Evolutionary conservation across 2,329 filamentous ascomycete species (phyloP).

Genomic region (Aspergillus jensenii): DNA sequence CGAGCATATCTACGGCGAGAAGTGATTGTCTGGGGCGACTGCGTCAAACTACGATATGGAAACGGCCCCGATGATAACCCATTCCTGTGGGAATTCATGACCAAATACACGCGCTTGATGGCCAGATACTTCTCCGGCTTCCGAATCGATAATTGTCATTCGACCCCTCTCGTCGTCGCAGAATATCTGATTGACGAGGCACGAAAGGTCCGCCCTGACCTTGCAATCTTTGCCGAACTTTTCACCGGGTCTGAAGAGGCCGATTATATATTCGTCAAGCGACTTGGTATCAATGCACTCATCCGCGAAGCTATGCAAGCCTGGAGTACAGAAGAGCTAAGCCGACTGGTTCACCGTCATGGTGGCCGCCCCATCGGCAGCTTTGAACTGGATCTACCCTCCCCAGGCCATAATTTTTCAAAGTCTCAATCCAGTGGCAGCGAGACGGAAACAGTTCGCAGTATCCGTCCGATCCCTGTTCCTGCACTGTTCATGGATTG

Average conservation of each 20-base stretch:
- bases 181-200: slow-evolving; percentile 94
- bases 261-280: slow-evolving; percentile 94
- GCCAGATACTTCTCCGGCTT: slow-evolving; percentile 95
- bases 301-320: slow-evolving; percentile 98
- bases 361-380: slow-evolving; percentile 93
- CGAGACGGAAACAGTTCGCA: slow-evolving; percentile 65
- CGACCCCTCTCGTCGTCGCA: slow-evolving; percentile 89
- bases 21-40: slow-evolving; percentile 98
- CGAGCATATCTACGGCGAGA: slow-evolving; percentile 93
- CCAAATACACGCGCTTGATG: slow-evolving; percentile 83
- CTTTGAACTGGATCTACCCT: slow-evolving; percentile 89
- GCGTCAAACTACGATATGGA: slow-evolving; percentile 94
- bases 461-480: slow-evolving; percentile 82
- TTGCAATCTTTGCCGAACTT: slow-evolving; percentile 91
- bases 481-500: slow-evolving; percentile 99
- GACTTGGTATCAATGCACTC: slow-evolving; percentile 83
- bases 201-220: slow-evolving; percentile 78
- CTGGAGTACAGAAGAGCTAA: slow-evolving; percentile 92
- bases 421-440: slow-evolving; percentile 28
- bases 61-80: slow-evolving; percentile 78
- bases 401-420: slow-evolving; percentile 51
- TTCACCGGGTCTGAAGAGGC: slow-evolving; percentile 95
- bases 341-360: slow-evolving; percentile 87
- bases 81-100: slow-evolving; percentile 95
- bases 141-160: slow-evolving; percentile 97